Evolutionary conservation across 306 rosid species (phyloP).

Genomic region (Ammopiptanthus mongolicus): DNA sequence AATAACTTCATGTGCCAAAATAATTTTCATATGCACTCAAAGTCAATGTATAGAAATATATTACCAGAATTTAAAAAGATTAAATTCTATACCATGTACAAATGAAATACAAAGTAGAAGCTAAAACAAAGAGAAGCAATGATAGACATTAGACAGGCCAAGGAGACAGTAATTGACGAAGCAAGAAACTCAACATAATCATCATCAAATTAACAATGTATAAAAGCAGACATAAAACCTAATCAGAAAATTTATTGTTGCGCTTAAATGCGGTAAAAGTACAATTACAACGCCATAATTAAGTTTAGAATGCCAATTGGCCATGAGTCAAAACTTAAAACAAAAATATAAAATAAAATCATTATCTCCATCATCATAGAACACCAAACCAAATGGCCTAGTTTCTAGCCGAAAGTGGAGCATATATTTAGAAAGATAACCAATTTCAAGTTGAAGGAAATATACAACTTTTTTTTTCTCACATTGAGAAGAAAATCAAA

Average conservation of each 20-base stretch:
- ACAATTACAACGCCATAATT: neutral
- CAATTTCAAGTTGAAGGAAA: neutral
- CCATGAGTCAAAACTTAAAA: neutral
- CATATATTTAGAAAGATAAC: neutral
- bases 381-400: neutral
- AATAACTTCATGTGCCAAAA: neutral
- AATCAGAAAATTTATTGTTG: neutral
- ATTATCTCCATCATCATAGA: neutral
- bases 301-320: neutral
- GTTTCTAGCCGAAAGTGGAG: neutral
- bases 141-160: neutral
- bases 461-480: neutral
- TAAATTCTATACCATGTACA: neutral
- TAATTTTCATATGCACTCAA: neutral
- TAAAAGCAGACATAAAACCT: neutral
- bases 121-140: neutral
- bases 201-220: neutral
- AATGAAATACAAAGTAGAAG: neutral
- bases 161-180: neutral
- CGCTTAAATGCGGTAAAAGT: neutral
- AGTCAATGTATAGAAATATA: neutral
- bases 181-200: conserved; percentile 1
- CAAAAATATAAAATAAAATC: neutral
- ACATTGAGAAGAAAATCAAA: neutral
- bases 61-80: neutral